Base-by-base conservation (phyloP, 2,329 filamentous ascomycete genomes). In the Diaporthe destruens region DNA sequence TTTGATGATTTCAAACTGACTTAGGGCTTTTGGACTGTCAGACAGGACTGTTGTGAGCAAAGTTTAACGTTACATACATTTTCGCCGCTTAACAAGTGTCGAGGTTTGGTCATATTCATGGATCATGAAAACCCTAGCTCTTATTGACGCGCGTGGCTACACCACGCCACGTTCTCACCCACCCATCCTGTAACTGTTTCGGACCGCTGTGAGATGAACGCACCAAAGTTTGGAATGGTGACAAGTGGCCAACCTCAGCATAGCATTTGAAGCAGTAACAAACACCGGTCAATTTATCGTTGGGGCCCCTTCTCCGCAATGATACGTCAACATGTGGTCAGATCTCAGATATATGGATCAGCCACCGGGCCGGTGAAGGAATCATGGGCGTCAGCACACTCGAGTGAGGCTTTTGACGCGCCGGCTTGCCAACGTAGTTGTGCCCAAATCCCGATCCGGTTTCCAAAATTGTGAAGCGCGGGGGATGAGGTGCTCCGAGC, bases 301-400 rank as follows among this genome's bases (percentile, higher is more conserved):
- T 32, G 61, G 32, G 20, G 32, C 32, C 34, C 12, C 11, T 49
- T 66, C 44, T 66, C 61, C 47, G 32, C 32, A 53, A 4, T 66
- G 29, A n/a, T 39, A 36, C 14, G 32, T 39, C 8, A 8, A 66
- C 32, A 39, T 66, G 61, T 32, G 36, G 61, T 66, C 44, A 39
- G 44, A 25, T 66, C 6, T 44, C 61, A 36, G 39, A 39, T 53
- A 29, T 53, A 53, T 66, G 61, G 29, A 66, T 39, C 47, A 39
- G 16, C 25, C 32, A 66, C 61, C 61, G 47, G 61, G 51, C 61
- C 47, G 47, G 61, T 66, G 61, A 12, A 39, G 18, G 32, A 14
- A 42, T 14, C 8, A 47, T 25, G 39, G 20, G 61, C 44, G 61
- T 65, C 51, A 65, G 61, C 61, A 51, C 12, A 51, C 9, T 18